Evolutionary conservation across 768 basidiomycete genomes (phyloP).

Genomic region (Cantharellus anzutake): DNA sequence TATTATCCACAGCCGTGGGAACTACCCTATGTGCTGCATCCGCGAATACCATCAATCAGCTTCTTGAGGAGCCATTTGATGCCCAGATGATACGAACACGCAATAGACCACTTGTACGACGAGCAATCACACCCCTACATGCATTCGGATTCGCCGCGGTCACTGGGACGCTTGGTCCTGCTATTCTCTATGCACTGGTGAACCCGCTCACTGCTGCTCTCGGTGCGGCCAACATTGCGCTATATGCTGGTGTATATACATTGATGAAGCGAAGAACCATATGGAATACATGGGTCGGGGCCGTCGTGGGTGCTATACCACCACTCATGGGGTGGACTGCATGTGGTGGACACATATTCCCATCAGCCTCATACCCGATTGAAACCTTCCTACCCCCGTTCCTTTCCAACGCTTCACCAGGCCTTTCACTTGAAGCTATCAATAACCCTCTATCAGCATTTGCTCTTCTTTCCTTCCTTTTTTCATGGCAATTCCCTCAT

Average conservation of each 20-base stretch:
- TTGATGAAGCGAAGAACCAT: conserved; percentile 71
- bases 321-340: conserved; percentile 99
- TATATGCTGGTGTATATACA: conserved; percentile 88
- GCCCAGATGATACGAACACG: conserved; percentile 92
- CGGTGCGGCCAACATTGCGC: conserved; percentile 63
- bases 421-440: conserved; percentile 12
- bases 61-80: conserved; percentile 88
- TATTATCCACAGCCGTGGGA: conserved; percentile 74
- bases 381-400: conserved; percentile 43
- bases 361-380: conserved; percentile 38
- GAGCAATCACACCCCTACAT: conserved; percentile 70
- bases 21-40: conserved; percentile 83
- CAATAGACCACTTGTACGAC: conserved; percentile 65
- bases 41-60: conserved; percentile 87
- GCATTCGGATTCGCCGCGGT: conserved; percentile 57
- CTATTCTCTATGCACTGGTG: conserved; percentile 59
- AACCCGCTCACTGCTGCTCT: conserved; percentile 74
- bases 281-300: conserved; percentile 86
- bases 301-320: conserved; percentile 81
- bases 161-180: conserved; percentile 64
- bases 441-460: conserved; percentile 72
- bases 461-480: conserved; percentile 68
- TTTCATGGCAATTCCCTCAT: conserved; percentile 97
- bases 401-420: conserved; percentile 20
- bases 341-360: conserved; percentile 61